Conservation (phyloP, 345 rosid genomes). For the Syzygium aqueum region DNA sequence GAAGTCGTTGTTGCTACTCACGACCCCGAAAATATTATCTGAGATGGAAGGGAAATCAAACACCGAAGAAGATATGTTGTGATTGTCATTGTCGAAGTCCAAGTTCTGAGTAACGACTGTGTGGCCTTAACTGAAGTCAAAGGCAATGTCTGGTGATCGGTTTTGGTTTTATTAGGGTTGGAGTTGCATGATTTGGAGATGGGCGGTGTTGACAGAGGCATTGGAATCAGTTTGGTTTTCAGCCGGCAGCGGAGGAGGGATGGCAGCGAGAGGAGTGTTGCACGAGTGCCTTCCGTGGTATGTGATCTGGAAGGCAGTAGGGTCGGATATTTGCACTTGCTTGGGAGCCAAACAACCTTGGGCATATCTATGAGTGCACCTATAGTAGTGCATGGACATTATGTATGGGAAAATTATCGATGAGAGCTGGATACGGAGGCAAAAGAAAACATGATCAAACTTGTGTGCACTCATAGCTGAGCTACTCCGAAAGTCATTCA, state of each 20-base stretch:
- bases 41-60: conserved; percentile 16
- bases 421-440: background rate
- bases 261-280: conserved; percentile 10
- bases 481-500: too few species aligned
- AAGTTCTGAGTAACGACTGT: conserved; percentile 16
- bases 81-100: background rate
- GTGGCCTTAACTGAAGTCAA: conserved; percentile 13
- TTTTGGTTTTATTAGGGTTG: background rate
- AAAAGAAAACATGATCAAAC: too few species aligned
- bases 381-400: conserved; percentile 58
- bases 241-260: conserved; percentile 6
- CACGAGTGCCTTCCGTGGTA: conserved; percentile 76
- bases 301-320: conserved; percentile 37
- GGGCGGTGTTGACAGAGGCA: background rate
- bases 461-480: too few species aligned
- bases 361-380: conserved; percentile 59
- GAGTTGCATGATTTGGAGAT: background rate
- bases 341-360: conserved; percentile 78
- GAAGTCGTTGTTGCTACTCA: background rate
- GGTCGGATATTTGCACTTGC: conserved; percentile 76
- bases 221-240: background rate
- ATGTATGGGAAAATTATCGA: background rate
- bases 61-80: background rate
- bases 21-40: conserved; percentile 3
- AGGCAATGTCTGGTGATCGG: conserved; percentile 15